A percentile compares a stretch with the other conserved stretches of the same genome.
These are phyloP conservation scores for Penicillium oxalicum DNA, from an alignment of 2,329 filamentous ascomycete species.

Conservation along the genomic window DNA sequence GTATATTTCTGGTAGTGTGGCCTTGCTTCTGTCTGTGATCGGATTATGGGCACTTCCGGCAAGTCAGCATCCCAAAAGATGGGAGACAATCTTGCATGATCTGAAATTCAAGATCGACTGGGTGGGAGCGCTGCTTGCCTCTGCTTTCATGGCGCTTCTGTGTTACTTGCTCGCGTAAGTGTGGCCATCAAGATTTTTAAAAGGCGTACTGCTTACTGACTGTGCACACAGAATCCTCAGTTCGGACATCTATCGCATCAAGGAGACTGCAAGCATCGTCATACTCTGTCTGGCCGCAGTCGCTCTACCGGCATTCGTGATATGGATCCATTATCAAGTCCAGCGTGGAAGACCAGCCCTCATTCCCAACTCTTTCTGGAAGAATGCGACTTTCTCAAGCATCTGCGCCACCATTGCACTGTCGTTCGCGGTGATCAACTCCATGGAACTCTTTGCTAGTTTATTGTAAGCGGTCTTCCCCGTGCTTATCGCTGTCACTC, in stretches of 20 bases:
- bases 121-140: slow-evolving; percentile 9
- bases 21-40: slow-evolving; percentile 3
- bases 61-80: background rate
- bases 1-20: slow-evolving; percentile 11
- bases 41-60: slow-evolving; percentile 8
- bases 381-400: slow-evolving; percentile 2
- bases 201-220: background rate
- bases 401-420: slow-evolving; percentile 4
- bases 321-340: slow-evolving; percentile 4
- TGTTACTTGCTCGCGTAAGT: slow-evolving; percentile 14
- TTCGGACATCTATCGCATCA: slow-evolving; percentile 4
- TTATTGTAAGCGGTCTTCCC: background rate
- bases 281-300: slow-evolving; percentile 1
- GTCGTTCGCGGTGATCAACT: slow-evolving; percentile 1
- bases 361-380: slow-evolving; percentile 6
- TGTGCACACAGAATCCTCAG: background rate
- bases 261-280: background rate
- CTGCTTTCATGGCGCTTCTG: slow-evolving; percentile 5
- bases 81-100: slow-evolving; percentile 1
- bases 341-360: slow-evolving; percentile 2
- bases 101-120: slow-evolving; percentile 11
- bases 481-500: too few relatives aligned
- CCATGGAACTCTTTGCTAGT: slow-evolving; percentile 4
- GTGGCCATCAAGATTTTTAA: background rate
- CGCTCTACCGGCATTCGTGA: background rate